Base-by-base conservation (phyloP, 257 asterid genomes). In the Ballota nigra region DNA sequence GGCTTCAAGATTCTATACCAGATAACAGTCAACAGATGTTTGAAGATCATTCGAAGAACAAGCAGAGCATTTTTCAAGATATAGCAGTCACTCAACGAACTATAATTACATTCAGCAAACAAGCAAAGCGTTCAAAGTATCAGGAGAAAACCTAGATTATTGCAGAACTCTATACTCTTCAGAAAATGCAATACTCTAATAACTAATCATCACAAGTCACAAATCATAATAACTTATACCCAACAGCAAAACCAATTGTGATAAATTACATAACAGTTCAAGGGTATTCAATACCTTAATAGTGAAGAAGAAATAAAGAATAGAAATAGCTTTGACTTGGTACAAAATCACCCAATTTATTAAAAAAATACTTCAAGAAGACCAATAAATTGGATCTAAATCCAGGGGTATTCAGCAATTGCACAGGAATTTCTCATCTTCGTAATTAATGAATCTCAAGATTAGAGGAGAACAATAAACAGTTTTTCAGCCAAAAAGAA, bases 161-260 rank as follows among this genome's bases (percentile, higher is more conserved):
- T 18, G 18, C 45, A 40, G 56, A 60, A 59, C 36, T 55, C 61
- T 22, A 53, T 33, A 52, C 38, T 33, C 47, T 29, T 28, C 66
- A 11, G 61, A 60, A 49, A 23, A 8, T 36, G 23, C 26, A 16
- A 24, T n/a, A 20, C 13, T 3, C n/a, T 26, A 19, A 31, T 2
- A 66, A 34, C 60, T 38, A 18, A 23, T 52, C 13, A 71, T 53
- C 36, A n/a, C n/a, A 66, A 64, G 62, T 41, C 69, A 53, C 8
- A 45, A 0, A 55, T n/a, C 20, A 64, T 41, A 51, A 69, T 23
- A 40, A 26, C 55, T 10, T 29, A 61, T 33, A 62, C 10, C 28
- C 3, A 70, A 70, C 40, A 38, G 11, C 62, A 16, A 45, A 70
- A 52, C 66, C 31, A 63, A 29, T 56, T 52, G 59, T 13, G 10